Evolutionary conservation across 192 early-diverging fungal genomes (phyloP).

Genomic region (Kappamyces sp.): DNA sequence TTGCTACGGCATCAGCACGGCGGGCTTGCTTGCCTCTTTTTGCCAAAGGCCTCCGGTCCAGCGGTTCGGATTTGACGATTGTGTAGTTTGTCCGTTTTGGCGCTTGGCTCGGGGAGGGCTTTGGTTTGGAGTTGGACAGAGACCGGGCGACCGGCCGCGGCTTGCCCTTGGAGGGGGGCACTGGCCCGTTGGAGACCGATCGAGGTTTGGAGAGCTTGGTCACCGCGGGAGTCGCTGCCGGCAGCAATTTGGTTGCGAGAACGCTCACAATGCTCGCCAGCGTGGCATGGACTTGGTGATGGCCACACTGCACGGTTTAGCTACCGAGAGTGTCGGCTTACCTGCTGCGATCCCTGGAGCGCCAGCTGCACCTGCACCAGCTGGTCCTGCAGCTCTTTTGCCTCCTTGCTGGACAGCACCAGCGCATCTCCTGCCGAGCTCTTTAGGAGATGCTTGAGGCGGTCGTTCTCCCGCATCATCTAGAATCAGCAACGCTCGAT

Average conservation of each 20-base stretch:
- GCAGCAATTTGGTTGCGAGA: not conserved
- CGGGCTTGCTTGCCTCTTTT: not conserved
- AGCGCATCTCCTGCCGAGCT: not conserved
- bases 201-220: not conserved
- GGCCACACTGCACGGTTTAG: not conserved
- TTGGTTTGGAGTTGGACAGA: not conserved
- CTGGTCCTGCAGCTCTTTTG: not conserved
- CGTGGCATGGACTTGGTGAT: slow-evolving; percentile 3
- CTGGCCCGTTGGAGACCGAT: not conserved
- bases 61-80: slow-evolving; percentile 7
- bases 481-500: slow-evolving; percentile 21
- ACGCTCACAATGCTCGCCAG: slow-evolving; percentile 9
- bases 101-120: not conserved
- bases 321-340: not conserved
- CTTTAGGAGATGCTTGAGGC: slow-evolving; percentile 34
- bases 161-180: not conserved
- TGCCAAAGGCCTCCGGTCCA: not conserved
- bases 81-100: not conserved
- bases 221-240: not conserved
- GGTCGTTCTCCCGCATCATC: slow-evolving; percentile 40
- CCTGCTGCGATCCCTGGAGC: not conserved
- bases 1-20: not conserved
- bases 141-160: not conserved
- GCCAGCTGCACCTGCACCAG: not conserved
- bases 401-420: too few species aligned